Evolutionary conservation across 139 green algal genomes (phyloP), one percentile per base, ranked within the genome.

Genomic region (Monoraphidium neglectum): DNA sequence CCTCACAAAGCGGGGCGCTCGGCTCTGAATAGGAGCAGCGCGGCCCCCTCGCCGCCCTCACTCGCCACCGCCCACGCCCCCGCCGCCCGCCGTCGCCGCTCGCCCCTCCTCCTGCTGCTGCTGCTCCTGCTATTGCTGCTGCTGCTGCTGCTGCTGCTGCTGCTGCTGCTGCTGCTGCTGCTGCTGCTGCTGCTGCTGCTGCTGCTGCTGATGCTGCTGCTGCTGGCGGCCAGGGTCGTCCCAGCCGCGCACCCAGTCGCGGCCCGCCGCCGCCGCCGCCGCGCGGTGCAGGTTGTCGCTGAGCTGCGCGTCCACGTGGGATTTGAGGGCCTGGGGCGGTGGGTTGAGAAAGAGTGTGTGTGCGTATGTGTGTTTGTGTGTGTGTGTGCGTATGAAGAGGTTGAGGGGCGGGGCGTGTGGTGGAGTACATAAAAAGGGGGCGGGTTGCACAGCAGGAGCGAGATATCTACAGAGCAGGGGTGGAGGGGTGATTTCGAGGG

Each of bases 241-340:
- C 90, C 90, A 95, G 5, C 89, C 90, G 24, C 87, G 71, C 53
- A 94, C 79, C 90, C 90, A 95, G 36, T 82, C 72, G 21, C 71
- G 79, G 32, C 90, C 88, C 1, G 82, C 30, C 21, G 79, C 49
- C 32, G 90, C 83, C 1, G 64, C 72, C 2, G 85, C 43, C 28
- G 35, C 40, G 26, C 54, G n/a, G 12, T 77, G 65, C 13, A 75
- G 74, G 35, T 90, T 83, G 1, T 86, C 79, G 21, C 68, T 35
- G 37, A 94, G 72, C 63, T 87, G 80, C 43, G 73, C 30, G 12
- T 56, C 35, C 23, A 92, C 83, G 61, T 89, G 65, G 5, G 68
- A 30, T 0, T 38, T 66, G 36, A 93, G 56, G 4, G 80, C 84
- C 82, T 90, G 79, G 38, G 68, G 16, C 3, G 40, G 46, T 40